These are phyloP conservation scores for Aspergillus cristatus DNA, from an alignment of 495 filamentous ascomycete species.

Conservation along the genomic window DNA sequence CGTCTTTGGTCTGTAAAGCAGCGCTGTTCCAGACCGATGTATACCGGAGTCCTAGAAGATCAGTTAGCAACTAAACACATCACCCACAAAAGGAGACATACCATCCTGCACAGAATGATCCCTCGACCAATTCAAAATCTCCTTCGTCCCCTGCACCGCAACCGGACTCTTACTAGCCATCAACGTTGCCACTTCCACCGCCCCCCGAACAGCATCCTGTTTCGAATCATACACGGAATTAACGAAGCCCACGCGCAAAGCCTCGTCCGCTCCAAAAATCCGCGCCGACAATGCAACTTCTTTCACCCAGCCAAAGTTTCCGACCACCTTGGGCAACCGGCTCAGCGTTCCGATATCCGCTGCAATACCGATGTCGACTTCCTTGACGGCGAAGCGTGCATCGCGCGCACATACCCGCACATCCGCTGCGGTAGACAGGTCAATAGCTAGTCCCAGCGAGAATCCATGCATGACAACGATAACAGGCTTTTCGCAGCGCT, in stretches of 20 bases:
- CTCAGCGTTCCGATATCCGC: constrained; percentile 87
- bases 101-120: constrained; percentile 72
- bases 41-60: constrained; percentile 64
- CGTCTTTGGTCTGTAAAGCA: constrained; percentile 72
- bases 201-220: constrained; percentile 49
- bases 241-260: constrained; percentile 73
- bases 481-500: constrained; percentile 88
- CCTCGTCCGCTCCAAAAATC: constrained; percentile 70
- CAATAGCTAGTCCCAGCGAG: constrained; percentile 73
- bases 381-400: constrained; percentile 71
- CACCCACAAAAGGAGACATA: constrained; percentile 25
- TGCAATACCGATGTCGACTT: constrained; percentile 91
- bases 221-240: constrained; percentile 64
- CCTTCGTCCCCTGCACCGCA: constrained; percentile 88
- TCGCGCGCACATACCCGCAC: constrained; percentile 62
- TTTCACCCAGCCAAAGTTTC: constrained; percentile 76
- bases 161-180: constrained; percentile 82
- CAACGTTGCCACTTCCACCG: constrained; percentile 53
- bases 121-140: constrained; percentile 77
- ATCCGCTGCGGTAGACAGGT: constrained; percentile 70
- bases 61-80: constrained; percentile 9
- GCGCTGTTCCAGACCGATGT: constrained; percentile 80
- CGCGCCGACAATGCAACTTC: constrained; percentile 77
- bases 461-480: constrained; percentile 78
- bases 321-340: constrained; percentile 77